phyloP scores from a whole-genome alignment of 345 rosid species.

The Kandelia obovata region DNA sequence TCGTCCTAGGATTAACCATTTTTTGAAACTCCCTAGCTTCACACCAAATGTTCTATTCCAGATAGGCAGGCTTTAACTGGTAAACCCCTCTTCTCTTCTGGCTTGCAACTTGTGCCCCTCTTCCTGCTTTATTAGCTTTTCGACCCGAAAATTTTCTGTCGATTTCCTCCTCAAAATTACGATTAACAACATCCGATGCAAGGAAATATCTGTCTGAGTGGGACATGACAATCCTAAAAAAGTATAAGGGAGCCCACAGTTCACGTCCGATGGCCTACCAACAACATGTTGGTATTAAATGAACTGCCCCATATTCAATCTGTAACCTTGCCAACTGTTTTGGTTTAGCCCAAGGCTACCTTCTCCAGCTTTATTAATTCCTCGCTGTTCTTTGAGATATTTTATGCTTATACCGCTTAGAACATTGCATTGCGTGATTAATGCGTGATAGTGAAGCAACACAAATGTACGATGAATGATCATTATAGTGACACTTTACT shows the following conservation, averaged over 20 bases:
- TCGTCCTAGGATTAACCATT: too few relatives aligned
- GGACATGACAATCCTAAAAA: neutral
- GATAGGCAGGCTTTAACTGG: conserved; percentile 44
- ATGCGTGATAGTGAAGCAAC: too few relatives aligned
- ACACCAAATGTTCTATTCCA: conserved; percentile 38
- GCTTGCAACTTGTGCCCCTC: conserved; percentile 30
- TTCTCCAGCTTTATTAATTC: neutral
- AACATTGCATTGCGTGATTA: too few relatives aligned
- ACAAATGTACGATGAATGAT: too few relatives aligned
- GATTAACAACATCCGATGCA: neutral
- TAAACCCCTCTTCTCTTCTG: neutral
- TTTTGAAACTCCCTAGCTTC: neutral
- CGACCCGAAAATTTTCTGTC: neutral
- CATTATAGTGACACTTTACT: too few relatives aligned
- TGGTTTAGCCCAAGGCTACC: neutral
- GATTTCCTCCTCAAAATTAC: neutral
- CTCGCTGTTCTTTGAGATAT: too few relatives aligned
- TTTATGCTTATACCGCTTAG: too few relatives aligned
- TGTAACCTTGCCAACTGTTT: neutral
- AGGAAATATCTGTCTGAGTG: neutral
- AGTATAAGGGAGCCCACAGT: neutral
- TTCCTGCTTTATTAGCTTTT: conserved; percentile 19
- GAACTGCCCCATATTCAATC: conserved; percentile 12
- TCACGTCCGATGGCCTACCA: conserved; percentile 8
- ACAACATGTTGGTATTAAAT: neutral